phyloP scores from a whole-genome alignment of 2,329 filamentous ascomycete species.

The Aureobasidium sp. region DNA sequence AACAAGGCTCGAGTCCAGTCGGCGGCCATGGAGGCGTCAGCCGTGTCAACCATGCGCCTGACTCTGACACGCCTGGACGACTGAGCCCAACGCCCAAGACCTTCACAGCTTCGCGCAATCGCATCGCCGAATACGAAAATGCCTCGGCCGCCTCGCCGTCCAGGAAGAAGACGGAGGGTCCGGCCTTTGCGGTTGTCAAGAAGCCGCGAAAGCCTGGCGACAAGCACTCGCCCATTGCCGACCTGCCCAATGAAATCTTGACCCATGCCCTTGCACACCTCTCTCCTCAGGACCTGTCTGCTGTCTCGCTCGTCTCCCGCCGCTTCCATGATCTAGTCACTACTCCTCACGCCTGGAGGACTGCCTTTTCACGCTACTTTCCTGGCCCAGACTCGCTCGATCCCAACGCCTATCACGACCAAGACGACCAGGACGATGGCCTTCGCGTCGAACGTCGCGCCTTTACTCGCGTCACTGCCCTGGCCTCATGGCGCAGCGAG shows the following conservation, averaged over 20 bases:
- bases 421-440: slow-evolving; percentile 42
- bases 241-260: slow-evolving; percentile 84
- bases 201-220: slow-evolving; percentile 38
- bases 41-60: slow-evolving; percentile 23
- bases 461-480: slow-evolving; percentile 73
- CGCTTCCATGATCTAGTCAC: slow-evolving; percentile 83
- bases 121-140: slow-evolving; percentile 51
- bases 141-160: slow-evolving; percentile 32
- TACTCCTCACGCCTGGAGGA: slow-evolving; percentile 86
- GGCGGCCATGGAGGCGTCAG: slow-evolving; percentile 21
- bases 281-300: slow-evolving; percentile 73
- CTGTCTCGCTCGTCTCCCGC: slow-evolving; percentile 77
- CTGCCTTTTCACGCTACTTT: slow-evolving; percentile 87
- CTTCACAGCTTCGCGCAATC: slow-evolving; percentile 30
- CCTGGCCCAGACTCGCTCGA: slow-evolving; percentile 61
- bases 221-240: slow-evolving; percentile 44
- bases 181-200: slow-evolving; percentile 48
- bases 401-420: slow-evolving; percentile 33
- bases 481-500: slow-evolving; percentile 94
- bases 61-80: slow-evolving; percentile 25
- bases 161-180: slow-evolving; percentile 36
- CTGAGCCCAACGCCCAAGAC: slow-evolving; percentile 25
- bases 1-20: slow-evolving; percentile 36
- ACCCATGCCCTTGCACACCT: slow-evolving; percentile 88
- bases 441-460: slow-evolving; percentile 67